These are phyloP conservation scores for Nymphaea colorata DNA, from an alignment of 164 flowering plant genomes.

Conservation along the genomic window DNA sequence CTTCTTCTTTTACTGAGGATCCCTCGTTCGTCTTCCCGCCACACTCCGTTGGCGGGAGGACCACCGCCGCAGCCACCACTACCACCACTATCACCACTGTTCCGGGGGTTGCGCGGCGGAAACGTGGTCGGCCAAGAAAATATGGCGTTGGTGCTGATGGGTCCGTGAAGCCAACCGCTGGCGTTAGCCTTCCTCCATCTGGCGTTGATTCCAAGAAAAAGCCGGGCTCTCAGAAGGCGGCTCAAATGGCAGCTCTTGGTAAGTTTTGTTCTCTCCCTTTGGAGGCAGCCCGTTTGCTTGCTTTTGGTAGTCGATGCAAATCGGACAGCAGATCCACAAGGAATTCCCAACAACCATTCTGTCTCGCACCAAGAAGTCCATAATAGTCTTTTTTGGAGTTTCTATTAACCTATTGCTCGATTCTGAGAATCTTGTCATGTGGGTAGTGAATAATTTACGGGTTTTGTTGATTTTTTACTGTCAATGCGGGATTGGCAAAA, in stretches of 20 bases:
- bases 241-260: constrained; percentile 5
- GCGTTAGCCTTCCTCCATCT: not conserved
- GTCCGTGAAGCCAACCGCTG: not conserved
- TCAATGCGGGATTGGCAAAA: no score
- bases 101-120: constrained; percentile 2
- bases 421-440: no score
- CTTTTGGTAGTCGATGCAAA: no score
- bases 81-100: no score
- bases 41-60: not conserved
- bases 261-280: not conserved
- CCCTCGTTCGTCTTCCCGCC: not conserved
- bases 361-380: no score
- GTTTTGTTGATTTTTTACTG: no score
- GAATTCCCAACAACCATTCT: no score
- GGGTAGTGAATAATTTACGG: no score
- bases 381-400: no score
- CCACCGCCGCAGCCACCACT: not conserved
- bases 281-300: not conserved
- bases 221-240: constrained; percentile 2
- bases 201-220: constrained; percentile 1
- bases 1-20: not conserved
- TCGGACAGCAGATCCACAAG: no score
- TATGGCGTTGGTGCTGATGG: constrained; percentile 1
- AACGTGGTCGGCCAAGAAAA: constrained; percentile 8
- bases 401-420: no score